Base-by-base conservation (phyloP, 495 filamentous ascomycete species). In the Letharia columbiana region DNA sequence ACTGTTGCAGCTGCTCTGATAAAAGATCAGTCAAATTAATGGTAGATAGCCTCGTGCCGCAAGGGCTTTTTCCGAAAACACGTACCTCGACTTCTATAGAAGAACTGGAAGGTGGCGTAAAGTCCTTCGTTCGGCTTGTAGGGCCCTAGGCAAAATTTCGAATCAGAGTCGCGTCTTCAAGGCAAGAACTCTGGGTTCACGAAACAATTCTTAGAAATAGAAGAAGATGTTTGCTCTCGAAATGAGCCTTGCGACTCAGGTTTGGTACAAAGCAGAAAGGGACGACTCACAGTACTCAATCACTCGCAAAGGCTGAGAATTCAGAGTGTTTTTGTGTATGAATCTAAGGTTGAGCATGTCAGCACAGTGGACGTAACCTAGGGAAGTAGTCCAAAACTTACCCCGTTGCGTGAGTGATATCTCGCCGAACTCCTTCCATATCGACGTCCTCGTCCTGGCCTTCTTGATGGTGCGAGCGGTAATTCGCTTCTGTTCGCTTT, bases 61-160 rank as follows among this genome's bases (percentile, higher is more conserved):
- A 3, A 49, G 15, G 15, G 35, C 7, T 18, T 10, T 28, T 6
- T 33, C 13, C 33, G 11, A 8, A 44, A 11, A 52, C 23, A 52
- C 41, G 37, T 69, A 72, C 71, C 71, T 60, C 60, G 62, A 63
- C 71, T 73, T 63, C 72, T 57, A 37, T 73, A 73, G 50, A 73
- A 73, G 63, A 73, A 73, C 18, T 69, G 61, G 58, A 73, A 73
- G 3, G 50, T 71, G 31, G 72, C 72, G 52, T 57, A 72, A 41
- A 62, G 31, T 18, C 59, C 57, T 60, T 73, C 72, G 6, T 50
- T 59, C 18, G 39, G n/a, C 18, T 40, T 44, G 42, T 67, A 71
- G n/a, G 64, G 64, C 31, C 17, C 52, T 56, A 18, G 3, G 12
- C 10, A 17, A 18, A 35, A 33, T 7, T 35, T 35, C 1, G 0